These are phyloP conservation scores for Primulina tabacum DNA, from an alignment of 257 asterid genomes.

Conservation along the genomic window DNA sequence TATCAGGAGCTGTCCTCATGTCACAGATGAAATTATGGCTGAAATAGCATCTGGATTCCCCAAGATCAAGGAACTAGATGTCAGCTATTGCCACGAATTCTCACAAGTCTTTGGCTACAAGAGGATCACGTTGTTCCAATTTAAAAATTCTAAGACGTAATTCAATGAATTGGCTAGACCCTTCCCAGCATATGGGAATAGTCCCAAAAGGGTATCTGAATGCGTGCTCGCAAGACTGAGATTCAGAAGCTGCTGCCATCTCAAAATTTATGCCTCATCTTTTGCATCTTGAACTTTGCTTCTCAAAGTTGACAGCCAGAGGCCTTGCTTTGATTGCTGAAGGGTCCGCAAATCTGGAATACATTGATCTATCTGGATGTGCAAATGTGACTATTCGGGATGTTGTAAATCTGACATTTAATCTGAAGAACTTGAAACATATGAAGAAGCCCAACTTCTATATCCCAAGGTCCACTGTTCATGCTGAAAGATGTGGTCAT, in stretches of 20 bases:
- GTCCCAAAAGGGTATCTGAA: slow-evolving; percentile 66
- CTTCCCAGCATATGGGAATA: slow-evolving; percentile 52
- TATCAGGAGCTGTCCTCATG: slow-evolving; percentile 65
- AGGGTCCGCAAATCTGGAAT: slow-evolving; percentile 65
- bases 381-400: slow-evolving; percentile 63
- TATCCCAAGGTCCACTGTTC: slow-evolving; percentile 57
- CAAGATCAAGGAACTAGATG: slow-evolving; percentile 64
- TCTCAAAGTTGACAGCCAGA: slow-evolving; percentile 57
- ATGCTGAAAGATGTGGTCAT: slow-evolving; percentile 71
- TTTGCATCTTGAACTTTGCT: slow-evolving; percentile 63
- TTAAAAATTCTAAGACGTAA: slow-evolving; percentile 50
- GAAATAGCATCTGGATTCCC: slow-evolving; percentile 62
- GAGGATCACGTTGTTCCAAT: slow-evolving; percentile 54
- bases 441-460: slow-evolving; percentile 67
- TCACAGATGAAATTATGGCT: slow-evolving; percentile 51
- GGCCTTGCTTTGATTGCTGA: slow-evolving; percentile 65
- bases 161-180: slow-evolving; percentile 73
- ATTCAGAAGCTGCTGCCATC: slow-evolving; percentile 76
- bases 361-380: slow-evolving; percentile 69
- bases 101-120: slow-evolving; percentile 48
- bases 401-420: slow-evolving; percentile 42
- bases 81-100: slow-evolving; percentile 85
- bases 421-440: slow-evolving; percentile 55
- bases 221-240: slow-evolving; percentile 80
- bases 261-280: slow-evolving; percentile 66